Percentiles rank a stretch among this genome's conserved stretches.
Evolutionary conservation across 192 early-diverging fungal genomes (phyloP).

Genomic region (Lobosporangium transversale): DNA sequence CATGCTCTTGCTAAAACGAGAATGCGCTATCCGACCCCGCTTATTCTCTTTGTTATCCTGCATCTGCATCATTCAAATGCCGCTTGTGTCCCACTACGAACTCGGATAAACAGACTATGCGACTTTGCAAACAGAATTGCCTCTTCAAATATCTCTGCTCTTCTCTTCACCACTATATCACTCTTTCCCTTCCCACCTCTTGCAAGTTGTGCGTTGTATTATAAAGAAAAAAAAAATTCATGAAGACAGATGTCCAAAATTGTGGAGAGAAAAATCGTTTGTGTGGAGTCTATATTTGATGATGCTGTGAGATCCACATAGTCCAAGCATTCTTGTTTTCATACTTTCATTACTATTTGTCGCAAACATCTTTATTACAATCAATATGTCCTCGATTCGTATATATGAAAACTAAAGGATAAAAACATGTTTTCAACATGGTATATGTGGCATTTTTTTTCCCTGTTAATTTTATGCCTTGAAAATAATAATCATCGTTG

Average conservation of each 20-base stretch:
- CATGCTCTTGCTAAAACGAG: too few relatives aligned
- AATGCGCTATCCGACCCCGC: background rate
- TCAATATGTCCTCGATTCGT: too few relatives aligned
- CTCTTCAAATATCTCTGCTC: background rate
- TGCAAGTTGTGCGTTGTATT: background rate
- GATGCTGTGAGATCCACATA: background rate
- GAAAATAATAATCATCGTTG: too few relatives aligned
- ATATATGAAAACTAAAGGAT: too few relatives aligned
- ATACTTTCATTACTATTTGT: too few relatives aligned
- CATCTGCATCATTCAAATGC: background rate
- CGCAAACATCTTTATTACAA: too few relatives aligned
- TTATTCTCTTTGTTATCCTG: background rate
- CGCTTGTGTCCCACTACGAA: too few relatives aligned
- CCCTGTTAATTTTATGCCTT: too few relatives aligned
- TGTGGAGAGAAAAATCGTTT: background rate
- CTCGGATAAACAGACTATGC: background rate
- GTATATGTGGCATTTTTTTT: too few relatives aligned
- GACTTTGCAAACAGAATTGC: background rate
- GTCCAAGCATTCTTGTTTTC: background rate
- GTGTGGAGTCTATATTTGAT: background rate
- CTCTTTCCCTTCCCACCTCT: background rate
- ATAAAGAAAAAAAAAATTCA: background rate
- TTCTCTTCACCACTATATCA: background rate
- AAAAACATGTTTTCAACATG: too few relatives aligned
- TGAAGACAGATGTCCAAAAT: too few relatives aligned